Percentiles rank a stretch among this genome's conserved stretches.
Evolutionary conservation across 345 rosid genomes (phyloP).

Genomic region (Salix arbutifolia): DNA sequence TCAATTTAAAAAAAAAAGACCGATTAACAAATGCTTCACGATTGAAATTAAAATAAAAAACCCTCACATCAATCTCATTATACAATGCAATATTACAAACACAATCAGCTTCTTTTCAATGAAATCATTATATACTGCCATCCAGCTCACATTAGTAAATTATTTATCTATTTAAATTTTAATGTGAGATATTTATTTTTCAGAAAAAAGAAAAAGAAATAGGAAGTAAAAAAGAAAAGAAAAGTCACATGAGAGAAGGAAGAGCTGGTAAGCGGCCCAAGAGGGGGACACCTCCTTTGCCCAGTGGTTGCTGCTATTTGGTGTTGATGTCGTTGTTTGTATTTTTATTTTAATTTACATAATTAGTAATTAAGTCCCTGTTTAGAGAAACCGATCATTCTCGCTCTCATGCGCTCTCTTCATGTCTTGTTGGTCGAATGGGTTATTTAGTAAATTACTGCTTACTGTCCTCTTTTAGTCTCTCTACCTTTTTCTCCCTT

Average conservation of each 20-base stretch:
- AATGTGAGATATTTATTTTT: too few species aligned
- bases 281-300: conserved; percentile 9
- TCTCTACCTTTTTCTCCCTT: neutral
- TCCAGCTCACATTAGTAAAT: too few species aligned
- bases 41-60: too few species aligned
- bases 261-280: conserved; percentile 33
- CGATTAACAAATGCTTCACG: too few species aligned
- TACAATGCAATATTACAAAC: too few species aligned
- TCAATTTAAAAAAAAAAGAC: too few species aligned
- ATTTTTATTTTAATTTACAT: neutral
- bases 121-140: too few species aligned
- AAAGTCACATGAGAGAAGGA: neutral
- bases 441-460: conserved; percentile 27
- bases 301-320: conserved; percentile 10
- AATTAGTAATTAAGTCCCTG: neutral
- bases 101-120: too few species aligned
- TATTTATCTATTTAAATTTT: too few species aligned
- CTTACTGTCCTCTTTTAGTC: conserved; percentile 18
- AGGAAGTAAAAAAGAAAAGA: neutral
- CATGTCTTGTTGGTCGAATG: conserved; percentile 8
- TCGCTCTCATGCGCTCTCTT: conserved; percentile 2
- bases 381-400: conserved; percentile 21
- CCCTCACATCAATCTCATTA: too few species aligned
- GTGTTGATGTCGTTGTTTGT: neutral
- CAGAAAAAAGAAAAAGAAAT: too few species aligned